Base-by-base conservation (phyloP, 257 asterid species). In the Scutellaria galericulata region DNA sequence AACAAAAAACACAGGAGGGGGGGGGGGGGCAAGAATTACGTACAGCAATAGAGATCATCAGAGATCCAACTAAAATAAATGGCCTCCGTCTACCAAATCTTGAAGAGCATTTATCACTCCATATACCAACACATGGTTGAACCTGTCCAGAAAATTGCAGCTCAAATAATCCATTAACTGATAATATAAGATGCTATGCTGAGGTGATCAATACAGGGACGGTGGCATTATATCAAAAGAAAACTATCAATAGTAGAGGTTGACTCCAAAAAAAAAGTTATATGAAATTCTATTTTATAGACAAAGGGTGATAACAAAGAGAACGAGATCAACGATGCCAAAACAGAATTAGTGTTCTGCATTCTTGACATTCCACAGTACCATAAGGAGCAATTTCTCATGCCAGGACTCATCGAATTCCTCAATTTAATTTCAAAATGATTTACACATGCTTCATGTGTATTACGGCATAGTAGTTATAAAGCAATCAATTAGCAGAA, bases 71-170 rank as follows among this genome's bases (percentile, higher is more conserved):
- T 45, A 93, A 77, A 71, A 93, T 93, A 75, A 90, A 90, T 24
- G 98, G 98, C 72, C 97, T 80, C 80, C 98, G 86, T 78, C 95
- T 85, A 41, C 98, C 98, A 83, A 88, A 90, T 83, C 89, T 90
- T 71, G 97, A 93, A 72, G 88, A 48, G 87, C 96, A 90, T 84
- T 88, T 88, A 81, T 92, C 97, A 80, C 97, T 95, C 99, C 97
- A 95, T 81, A 90, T 90, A 35, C 99, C 99, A 78, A 95, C 99
- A 81, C 98, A 95, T 70, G 99, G 99, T 92, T 95, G 99, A 67
- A 92, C 98, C 99, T 95, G 88, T 54, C 65, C 78, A 64, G 74
- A 37, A 27, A 64, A 50, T 51, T 41, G 66, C 60, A 66, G 46
- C 54, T 66, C 52, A 72, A 24, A 66, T 31, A 11, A 53, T 55